Evolutionary conservation across 2,329 filamentous ascomycete species (phyloP), one percentile per base, ranked within the genome.

Genomic region (Cryphonectria radicalis): DNA sequence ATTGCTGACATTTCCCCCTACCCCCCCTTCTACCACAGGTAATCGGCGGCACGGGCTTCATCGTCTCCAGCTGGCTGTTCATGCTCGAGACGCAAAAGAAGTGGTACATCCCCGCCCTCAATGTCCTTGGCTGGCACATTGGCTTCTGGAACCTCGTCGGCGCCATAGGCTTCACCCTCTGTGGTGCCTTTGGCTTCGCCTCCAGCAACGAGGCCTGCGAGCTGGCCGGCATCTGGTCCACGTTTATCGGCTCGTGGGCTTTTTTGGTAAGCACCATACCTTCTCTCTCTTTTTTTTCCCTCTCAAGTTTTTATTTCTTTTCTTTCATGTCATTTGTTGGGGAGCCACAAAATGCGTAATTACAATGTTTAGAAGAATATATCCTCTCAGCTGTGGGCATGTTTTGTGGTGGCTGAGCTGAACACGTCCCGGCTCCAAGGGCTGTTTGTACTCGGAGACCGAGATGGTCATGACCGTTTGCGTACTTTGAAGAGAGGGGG

Each of bases 141-240:
- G 90, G 89, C 0, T 78, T 86, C 11, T 92, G 89, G 89, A 92
- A 92, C 75, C 78, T 91, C 2, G 80, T 92, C 28, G 90, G 90
- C 0, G 86, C 86, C 1, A 75, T 91, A 35, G 90, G 90, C 0
- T 92, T 91, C 76, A 91, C 88, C 6, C 80, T 89, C 0, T 89
- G 87, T 72, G 88, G 87, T n/a, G 87, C 84, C 2, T 76, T 90
- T 42, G 88, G 87, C 0, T 87, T 85, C 69, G 86, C 79, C 14
- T 78, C 77, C 10, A 78, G 81, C 68, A 80, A 79, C 40, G 64
- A 70, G 25, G 81, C 81, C 1, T 82, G 84, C 3, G 78, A 82
- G 57, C 87, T 87, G 74, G 82, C 87, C 60, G 80, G 83, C 17
- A 81, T 81, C 1, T 77, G 89, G 68, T 82, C 86, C 22, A 86